These are phyloP conservation scores for Ocimum tenuiflorum DNA, from an alignment of 257 asterid genomes.

Conservation along the genomic window DNA sequence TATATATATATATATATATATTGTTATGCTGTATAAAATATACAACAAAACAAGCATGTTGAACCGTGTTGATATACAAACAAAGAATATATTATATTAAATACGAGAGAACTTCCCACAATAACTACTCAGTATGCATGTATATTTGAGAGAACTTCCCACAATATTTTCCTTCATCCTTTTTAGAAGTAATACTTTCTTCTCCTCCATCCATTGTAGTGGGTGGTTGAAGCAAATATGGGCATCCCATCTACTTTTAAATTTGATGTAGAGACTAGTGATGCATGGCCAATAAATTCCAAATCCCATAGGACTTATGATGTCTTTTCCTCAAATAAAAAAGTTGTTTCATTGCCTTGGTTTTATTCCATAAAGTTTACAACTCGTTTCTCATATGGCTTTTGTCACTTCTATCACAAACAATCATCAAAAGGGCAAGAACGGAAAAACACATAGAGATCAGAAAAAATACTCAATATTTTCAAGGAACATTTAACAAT, in stretches of 20 bases:
- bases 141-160: too few relatives aligned
- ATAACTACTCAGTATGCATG: too few relatives aligned
- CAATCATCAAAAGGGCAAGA: background rate
- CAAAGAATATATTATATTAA: too few relatives aligned
- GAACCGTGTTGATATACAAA: too few relatives aligned
- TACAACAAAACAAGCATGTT: too few relatives aligned
- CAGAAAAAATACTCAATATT: too few relatives aligned
- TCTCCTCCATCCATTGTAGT: slow-evolving; percentile 34
- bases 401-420: slow-evolving; percentile 2
- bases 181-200: slow-evolving; percentile 9
- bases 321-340: slow-evolving; percentile 11
- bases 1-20: too few relatives aligned
- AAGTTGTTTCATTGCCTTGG: slow-evolving; percentile 16
- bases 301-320: background rate
- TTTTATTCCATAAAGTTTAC: slow-evolving; percentile 31
- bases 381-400: slow-evolving; percentile 11
- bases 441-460: too few relatives aligned
- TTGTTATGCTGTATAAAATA: too few relatives aligned
- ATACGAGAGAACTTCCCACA: too few relatives aligned
- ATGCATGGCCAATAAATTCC: slow-evolving; percentile 30
- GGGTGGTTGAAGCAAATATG: slow-evolving; percentile 31
- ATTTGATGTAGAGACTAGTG: background rate
- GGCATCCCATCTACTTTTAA: slow-evolving; percentile 16
- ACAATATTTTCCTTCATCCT: slow-evolving; percentile 1
- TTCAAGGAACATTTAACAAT: too few relatives aligned